These are phyloP conservation scores for Cutaneotrichosporon mucoides DNA, from an alignment of 1,284 basidiomycete species.

Conservation along the genomic window DNA sequence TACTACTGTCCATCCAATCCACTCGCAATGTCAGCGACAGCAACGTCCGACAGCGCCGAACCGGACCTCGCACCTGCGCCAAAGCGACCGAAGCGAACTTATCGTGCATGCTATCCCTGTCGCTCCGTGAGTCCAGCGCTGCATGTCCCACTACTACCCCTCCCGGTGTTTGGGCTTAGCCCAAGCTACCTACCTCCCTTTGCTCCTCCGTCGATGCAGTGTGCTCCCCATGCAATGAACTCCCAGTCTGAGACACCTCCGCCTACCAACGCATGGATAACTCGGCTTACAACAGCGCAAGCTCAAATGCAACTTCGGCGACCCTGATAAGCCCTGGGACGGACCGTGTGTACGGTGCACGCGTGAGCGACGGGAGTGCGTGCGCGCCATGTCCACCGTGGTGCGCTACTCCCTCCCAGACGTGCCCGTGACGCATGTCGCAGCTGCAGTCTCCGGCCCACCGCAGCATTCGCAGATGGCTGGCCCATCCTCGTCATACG, in stretches of 20 bases:
- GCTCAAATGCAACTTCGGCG: slow-evolving; percentile 19
- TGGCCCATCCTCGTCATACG: too few species aligned
- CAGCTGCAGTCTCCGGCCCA: not conserved
- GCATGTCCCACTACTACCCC: too few species aligned
- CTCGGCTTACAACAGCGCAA: slow-evolving; percentile 10
- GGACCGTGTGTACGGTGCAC: slow-evolving; percentile 17
- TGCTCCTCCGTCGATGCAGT: too few species aligned
- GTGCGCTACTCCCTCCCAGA: slow-evolving; percentile 6
- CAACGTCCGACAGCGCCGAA: not conserved
- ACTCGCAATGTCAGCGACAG: too few species aligned
- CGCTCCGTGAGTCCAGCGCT: slow-evolving; percentile 3
- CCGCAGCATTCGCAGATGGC: too few species aligned
- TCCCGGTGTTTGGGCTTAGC: too few species aligned
- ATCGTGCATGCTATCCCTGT: slow-evolving; percentile 16
- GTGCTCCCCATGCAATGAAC: too few species aligned
- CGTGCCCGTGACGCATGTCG: not conserved
- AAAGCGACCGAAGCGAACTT: slow-evolving; percentile 14
- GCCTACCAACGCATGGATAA: too few species aligned
- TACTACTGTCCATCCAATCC: too few species aligned
- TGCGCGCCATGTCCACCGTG: slow-evolving; percentile 10
- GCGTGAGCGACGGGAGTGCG: slow-evolving; percentile 16
- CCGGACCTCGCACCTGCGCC: not conserved
- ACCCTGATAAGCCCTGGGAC: slow-evolving; percentile 17
- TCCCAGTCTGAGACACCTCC: too few species aligned
- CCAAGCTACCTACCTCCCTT: too few species aligned